A percentile compares a stretch with the other conserved stretches of the same genome.
Evolutionary conservation across 2,329 filamentous ascomycete species (phyloP).

Genomic region (Graphilbum ipis-grandicollis): DNA sequence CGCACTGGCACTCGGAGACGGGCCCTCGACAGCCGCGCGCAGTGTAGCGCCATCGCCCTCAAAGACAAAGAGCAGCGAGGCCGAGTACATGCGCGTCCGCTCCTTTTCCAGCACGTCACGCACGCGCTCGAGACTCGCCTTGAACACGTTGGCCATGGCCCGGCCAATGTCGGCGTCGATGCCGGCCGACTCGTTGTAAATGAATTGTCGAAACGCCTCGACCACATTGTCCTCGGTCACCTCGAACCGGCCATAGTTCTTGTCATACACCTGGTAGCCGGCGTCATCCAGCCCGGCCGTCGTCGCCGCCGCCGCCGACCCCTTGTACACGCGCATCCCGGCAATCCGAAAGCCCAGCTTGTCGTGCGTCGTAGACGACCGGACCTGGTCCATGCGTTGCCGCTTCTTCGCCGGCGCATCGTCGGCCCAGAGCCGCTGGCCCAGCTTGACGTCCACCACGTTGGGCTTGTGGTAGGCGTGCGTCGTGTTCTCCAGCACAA

Average conservation of each 20-base stretch:
- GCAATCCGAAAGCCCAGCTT: conserved; percentile 45
- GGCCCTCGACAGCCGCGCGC: conserved; percentile 32
- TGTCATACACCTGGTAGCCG: conserved; percentile 42
- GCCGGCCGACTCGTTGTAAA: conserved; percentile 40
- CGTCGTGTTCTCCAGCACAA: conserved; percentile 74
- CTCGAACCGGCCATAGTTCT: conserved; percentile 38
- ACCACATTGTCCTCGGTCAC: conserved; percentile 37
- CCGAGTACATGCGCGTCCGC: conserved; percentile 47
- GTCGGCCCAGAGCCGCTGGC: conserved; percentile 72
- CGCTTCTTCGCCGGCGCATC: conserved; percentile 42
- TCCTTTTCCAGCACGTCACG: conserved; percentile 34
- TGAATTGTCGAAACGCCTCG: conserved; percentile 35
- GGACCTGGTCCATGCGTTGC: conserved; percentile 40
- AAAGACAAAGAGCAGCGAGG: conserved; percentile 44
- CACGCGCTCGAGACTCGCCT: conserved; percentile 32
- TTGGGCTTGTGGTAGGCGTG: conserved; percentile 71
- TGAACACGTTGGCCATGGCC: conserved; percentile 35
- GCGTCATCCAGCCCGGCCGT: conserved; percentile 30
- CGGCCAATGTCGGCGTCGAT: conserved; percentile 40
- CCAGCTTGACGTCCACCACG: conserved; percentile 86
- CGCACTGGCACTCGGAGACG: conserved; percentile 12
- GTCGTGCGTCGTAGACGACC: conserved; percentile 39
- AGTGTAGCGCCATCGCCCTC: conserved; percentile 44
- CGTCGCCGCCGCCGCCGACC: conserved; percentile 26
- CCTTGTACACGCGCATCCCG: conserved; percentile 47